These are phyloP conservation scores for Zasmidium cellare DNA, from an alignment of 2,329 filamentous ascomycete genomes.

Conservation along the genomic window DNA sequence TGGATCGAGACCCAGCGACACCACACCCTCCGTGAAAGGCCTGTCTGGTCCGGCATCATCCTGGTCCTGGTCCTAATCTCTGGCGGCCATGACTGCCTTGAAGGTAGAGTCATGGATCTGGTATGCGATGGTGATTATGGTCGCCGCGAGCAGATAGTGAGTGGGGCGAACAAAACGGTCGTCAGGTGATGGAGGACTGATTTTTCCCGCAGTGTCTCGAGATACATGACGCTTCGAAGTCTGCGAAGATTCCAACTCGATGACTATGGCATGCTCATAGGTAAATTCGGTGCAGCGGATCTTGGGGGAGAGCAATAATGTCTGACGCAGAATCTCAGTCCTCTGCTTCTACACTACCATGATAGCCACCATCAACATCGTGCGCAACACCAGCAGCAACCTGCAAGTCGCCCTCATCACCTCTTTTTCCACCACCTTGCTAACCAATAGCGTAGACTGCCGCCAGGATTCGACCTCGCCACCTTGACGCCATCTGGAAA, in stretches of 20 bases:
- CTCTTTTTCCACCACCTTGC: not conserved
- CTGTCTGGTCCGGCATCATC: not conserved
- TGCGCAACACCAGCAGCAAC: slow-evolving; percentile 43
- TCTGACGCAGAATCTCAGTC: slow-evolving; percentile 26
- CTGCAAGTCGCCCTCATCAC: slow-evolving; percentile 24
- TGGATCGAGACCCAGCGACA: not conserved
- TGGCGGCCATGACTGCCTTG: slow-evolving; percentile 34
- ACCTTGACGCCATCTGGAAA: slow-evolving; percentile 33
- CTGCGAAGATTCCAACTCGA: slow-evolving; percentile 54
- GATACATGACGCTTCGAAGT: slow-evolving; percentile 48
- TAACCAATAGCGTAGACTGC: slow-evolving; percentile 26
- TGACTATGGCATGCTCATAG: slow-evolving; percentile 58
- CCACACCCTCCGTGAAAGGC: not conserved
- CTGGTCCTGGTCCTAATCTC: too few relatives aligned
- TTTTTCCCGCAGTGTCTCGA: slow-evolving; percentile 40
- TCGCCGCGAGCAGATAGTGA: slow-evolving; percentile 45
- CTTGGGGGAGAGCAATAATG: not conserved
- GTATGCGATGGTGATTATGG: slow-evolving; percentile 35
- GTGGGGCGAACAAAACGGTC: slow-evolving; percentile 8
- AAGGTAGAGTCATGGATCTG: slow-evolving; percentile 50
- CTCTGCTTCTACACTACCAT: slow-evolving; percentile 51
- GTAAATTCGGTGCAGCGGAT: not conserved
- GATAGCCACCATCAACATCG: slow-evolving; percentile 50
- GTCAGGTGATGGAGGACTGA: not conserved
- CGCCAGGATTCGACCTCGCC: slow-evolving; percentile 47